A percentile compares a stretch with the other conserved stretches of the same genome.
Evolutionary conservation across 306 rosid genomes (phyloP).

Genomic region (Astragalus membranaceus): DNA sequence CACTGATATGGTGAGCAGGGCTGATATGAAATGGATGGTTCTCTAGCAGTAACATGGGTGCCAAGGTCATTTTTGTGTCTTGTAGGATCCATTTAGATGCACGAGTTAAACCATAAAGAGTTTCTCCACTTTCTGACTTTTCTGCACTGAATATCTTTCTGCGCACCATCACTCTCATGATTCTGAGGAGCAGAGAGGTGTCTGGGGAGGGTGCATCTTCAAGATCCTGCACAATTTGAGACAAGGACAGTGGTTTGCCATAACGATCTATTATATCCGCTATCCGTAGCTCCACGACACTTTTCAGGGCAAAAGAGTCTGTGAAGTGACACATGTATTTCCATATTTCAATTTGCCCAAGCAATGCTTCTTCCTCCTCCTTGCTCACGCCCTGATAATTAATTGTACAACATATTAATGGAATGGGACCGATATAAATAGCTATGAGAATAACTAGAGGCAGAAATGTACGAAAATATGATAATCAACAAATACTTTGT

Average conservation of each 20-base stretch:
- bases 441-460: too few species aligned
- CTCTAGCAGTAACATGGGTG: conserved; percentile 37
- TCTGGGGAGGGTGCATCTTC: conserved; percentile 37
- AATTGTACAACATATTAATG: not conserved
- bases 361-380: conserved; percentile 29
- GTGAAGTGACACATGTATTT: conserved; percentile 31
- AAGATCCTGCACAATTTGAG: conserved; percentile 20
- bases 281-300: conserved; percentile 28
- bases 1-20: conserved; percentile 25
- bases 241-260: conserved; percentile 23
- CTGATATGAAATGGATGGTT: conserved; percentile 31
- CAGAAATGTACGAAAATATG: too few species aligned
- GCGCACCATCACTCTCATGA: conserved; percentile 38
- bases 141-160: conserved; percentile 31
- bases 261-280: conserved; percentile 37
- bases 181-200: not conserved
- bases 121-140: conserved; percentile 17
- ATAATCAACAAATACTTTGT: too few species aligned
- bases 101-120: conserved; percentile 27
- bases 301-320: conserved; percentile 29
- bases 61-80: conserved; percentile 32
- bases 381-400: conserved; percentile 13
- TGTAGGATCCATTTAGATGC: conserved; percentile 35
- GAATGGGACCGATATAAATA: too few species aligned
- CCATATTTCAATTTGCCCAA: conserved; percentile 43